Conservation (phyloP, 2,329 filamentous ascomycete species). For the Colletotrichum eleusines region DNA sequence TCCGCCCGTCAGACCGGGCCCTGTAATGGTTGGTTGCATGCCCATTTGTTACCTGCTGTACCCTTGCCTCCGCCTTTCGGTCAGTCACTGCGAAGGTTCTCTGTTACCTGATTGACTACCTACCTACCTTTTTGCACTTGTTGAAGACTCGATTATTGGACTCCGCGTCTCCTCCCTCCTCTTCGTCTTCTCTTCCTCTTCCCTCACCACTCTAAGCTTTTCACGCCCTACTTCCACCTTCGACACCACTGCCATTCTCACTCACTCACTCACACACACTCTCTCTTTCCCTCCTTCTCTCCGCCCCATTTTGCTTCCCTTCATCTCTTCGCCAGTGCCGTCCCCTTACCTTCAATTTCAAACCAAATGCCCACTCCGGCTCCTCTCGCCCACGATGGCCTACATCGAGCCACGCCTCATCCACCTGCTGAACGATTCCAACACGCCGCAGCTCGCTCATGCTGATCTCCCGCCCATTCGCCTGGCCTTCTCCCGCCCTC, state of each 20-base stretch:
- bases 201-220: constrained; percentile 41
- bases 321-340: constrained; percentile 29
- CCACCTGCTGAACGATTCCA: constrained; percentile 71
- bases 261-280: constrained; percentile 40
- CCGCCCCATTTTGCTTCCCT: not conserved
- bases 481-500: constrained; percentile 57
- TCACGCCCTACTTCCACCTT: constrained; percentile 28
- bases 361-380: constrained; percentile 54
- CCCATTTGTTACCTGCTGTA: constrained; percentile 1
- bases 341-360: constrained; percentile 35
- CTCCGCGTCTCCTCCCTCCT: constrained; percentile 24
- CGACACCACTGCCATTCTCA: constrained; percentile 34
- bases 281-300: constrained; percentile 39
- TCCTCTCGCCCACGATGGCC: constrained; percentile 62
- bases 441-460: constrained; percentile 60
- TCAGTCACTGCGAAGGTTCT: constrained; percentile 15
- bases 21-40: constrained; percentile 25
- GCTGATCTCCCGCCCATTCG: constrained; percentile 66
- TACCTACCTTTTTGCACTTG: not conserved
- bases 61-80: constrained; percentile 19
- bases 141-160: constrained; percentile 42
- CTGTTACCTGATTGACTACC: constrained; percentile 6
- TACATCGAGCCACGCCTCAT: constrained; percentile 77
- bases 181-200: constrained; percentile 34
- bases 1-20: constrained; percentile 15